Evolutionary conservation across 2,329 filamentous ascomycete species (phyloP), one percentile per base, ranked within the genome.

Genomic region (Colletotrichum godetiae): DNA sequence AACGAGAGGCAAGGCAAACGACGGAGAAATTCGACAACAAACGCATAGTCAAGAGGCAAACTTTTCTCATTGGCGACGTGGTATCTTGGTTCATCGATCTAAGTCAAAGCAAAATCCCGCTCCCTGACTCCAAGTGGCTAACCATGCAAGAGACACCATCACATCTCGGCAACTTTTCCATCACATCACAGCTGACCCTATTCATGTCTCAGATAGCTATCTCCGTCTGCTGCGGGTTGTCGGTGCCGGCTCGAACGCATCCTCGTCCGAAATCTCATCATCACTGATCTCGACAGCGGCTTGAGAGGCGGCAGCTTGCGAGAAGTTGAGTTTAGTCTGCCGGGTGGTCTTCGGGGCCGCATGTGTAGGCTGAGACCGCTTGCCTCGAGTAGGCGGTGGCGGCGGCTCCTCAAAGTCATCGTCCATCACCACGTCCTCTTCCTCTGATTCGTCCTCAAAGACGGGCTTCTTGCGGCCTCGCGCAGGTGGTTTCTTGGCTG

Each of bases 201-300:
- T 29, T 35, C 29, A 10, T n/a, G 13, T n/a, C 22, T 3, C 46
- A 33, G 24, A 24, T 11, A 15, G 6, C 70, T 64, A 76, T 66
- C 73, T 75, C 12, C 74, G 69, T 19, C 66, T 15, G n/a, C 72
- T 68, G 13, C 72, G 60, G 33, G 72, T 81, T 31, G 81, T 75
- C 0, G 86, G 86, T 62, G 86, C 84, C 6, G 88, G 84, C 79
- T 92, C 89, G 79, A 92, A 92, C 0, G 86, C 83, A 66, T 84
- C 86, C 56, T 91, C 89, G 69, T 91, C 89, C 0, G 88, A 90
- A 57, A 92, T 91, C 79, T 92, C 90, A 78, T 92, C 91, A 72
- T 92, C 90, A 74, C 90, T 92, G 67, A 92, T 88, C 77, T 92
- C 89, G 19, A 89, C 78, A n/a, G 85, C 84, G 49, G 86, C 84